A percentile compares a stretch with the other conserved stretches of the same genome.
phyloP scores from a whole-genome alignment of 2,329 filamentous ascomycete species.

The Cladosporium sphaerospermum region DNA sequence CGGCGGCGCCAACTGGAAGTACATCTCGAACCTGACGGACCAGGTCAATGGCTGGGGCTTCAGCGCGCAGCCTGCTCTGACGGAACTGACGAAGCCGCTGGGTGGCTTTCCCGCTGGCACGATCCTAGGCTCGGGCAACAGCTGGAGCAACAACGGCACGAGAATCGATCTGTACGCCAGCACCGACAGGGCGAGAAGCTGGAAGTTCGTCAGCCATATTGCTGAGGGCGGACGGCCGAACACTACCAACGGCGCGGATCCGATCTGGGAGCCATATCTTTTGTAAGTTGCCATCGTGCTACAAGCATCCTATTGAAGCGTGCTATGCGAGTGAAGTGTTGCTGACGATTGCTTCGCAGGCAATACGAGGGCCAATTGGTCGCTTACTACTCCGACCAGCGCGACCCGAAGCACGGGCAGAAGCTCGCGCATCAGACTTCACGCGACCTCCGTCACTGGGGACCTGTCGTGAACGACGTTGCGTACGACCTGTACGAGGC shows the following conservation, averaged over 20 bases:
- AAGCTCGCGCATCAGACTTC: conserved; percentile 61
- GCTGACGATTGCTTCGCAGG: not conserved
- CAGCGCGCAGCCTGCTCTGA: conserved; percentile 14
- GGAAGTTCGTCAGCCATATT: conserved; percentile 62
- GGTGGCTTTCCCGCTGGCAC: conserved; percentile 12
- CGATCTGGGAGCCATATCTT: conserved; percentile 66
- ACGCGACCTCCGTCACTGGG: conserved; percentile 55
- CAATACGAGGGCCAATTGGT: conserved; percentile 55
- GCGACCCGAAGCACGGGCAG: conserved; percentile 59
- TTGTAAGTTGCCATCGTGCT: conserved; percentile 28
- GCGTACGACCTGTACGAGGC: conserved; percentile 57
- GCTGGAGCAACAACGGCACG: conserved; percentile 14
- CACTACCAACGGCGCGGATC: conserved; percentile 59
- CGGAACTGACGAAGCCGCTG: conserved; percentile 5
- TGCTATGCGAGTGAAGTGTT: too few species aligned
- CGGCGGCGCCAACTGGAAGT: conserved; percentile 13
- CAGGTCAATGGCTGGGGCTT: conserved; percentile 15
- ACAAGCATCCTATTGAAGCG: too few species aligned
- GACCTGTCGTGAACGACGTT: conserved; percentile 55
- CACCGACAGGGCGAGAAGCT: conserved; percentile 47
- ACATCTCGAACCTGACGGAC: conserved; percentile 16
- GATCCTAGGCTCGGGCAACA: conserved; percentile 14
- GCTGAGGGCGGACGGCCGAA: conserved; percentile 55
- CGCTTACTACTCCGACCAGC: conserved; percentile 66
- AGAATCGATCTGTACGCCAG: conserved; percentile 60